phyloP scores from a whole-genome alignment of 495 filamentous ascomycete genomes.

The Aspergillus nanangensis region DNA sequence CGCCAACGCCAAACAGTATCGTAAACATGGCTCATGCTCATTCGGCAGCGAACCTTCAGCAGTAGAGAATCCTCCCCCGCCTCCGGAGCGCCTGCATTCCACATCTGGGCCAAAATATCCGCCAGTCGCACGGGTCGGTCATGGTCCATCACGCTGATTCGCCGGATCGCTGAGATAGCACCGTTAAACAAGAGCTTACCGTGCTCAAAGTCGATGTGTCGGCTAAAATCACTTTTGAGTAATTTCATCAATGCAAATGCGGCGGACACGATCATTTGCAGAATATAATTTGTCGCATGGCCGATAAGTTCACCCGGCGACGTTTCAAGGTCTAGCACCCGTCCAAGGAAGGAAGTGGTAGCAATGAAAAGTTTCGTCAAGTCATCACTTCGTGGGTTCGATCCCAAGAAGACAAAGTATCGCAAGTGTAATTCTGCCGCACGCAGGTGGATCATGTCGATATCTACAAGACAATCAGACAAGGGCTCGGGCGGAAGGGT shows the following conservation, averaged over 20 bases:
- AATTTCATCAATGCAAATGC: constrained; percentile 85
- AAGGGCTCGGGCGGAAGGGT: constrained; percentile 43
- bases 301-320: constrained; percentile 52
- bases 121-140: constrained; percentile 65
- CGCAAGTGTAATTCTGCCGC: constrained; percentile 42
- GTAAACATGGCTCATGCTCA: constrained; percentile 51
- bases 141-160: constrained; percentile 77
- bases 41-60: constrained; percentile 43
- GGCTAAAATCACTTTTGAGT: constrained; percentile 72
- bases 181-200: constrained; percentile 71
- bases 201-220: constrained; percentile 63
- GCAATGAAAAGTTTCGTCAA: constrained; percentile 65
- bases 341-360: constrained; percentile 47
- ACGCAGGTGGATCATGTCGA: constrained; percentile 46
- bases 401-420: constrained; percentile 43
- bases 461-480: constrained; percentile 58
- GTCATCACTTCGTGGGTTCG: constrained; percentile 62
- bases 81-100: constrained; percentile 37
- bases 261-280: constrained; percentile 88
- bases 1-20: constrained; percentile 48
- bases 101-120: constrained; percentile 47
- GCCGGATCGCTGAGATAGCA: constrained; percentile 71
- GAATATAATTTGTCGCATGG: constrained; percentile 81
- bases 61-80: constrained; percentile 35
- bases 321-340: constrained; percentile 44